Conservation (phyloP, 371 early-diverging fungal species). For the Syncephalastrum monosporum region DNA sequence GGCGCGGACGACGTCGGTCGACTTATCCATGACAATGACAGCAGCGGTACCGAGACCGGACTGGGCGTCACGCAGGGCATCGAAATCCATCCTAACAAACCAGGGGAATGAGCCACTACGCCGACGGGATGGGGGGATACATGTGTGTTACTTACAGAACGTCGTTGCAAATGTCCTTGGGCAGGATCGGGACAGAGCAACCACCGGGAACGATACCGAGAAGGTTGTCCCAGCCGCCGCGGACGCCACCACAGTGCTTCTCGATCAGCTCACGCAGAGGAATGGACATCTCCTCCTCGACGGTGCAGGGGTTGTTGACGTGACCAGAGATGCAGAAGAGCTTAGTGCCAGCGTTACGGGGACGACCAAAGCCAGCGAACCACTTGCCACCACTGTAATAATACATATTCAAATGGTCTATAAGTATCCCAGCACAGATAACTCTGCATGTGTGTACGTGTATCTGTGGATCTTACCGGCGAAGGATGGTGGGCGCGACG, state of each 20-base stretch:
- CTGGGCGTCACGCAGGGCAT: constrained; percentile 90
- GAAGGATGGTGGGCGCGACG: constrained; percentile 94
- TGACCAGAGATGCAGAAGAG: constrained; percentile 97
- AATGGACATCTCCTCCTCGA: constrained; percentile 98
- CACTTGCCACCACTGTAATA: constrained; percentile 78
- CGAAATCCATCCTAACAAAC: constrained; percentile 89
- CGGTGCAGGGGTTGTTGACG: constrained; percentile 96
- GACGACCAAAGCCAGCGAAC: constrained; percentile 94
- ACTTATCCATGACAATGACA: constrained; percentile 98
- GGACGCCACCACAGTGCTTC: constrained; percentile 95
- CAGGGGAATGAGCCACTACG: not conserved
- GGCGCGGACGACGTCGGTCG: constrained; percentile 85
- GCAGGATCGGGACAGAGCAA: constrained; percentile 92
- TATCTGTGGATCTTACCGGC: constrained; percentile 48
- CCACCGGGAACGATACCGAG: constrained; percentile 97
- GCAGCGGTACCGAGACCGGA: constrained; percentile 81
- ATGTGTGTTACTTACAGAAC: constrained; percentile 57
- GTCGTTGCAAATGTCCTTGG: constrained; percentile 84
- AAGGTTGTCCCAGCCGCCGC: constrained; percentile 99
- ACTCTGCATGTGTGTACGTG: not conserved
- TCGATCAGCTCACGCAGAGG: constrained; percentile 93
- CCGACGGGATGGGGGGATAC: not conserved
- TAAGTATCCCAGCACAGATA: not conserved
- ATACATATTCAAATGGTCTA: not conserved
- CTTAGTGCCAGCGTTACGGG: constrained; percentile 94